phyloP scores from a whole-genome alignment of 2,329 filamentous ascomycete species.

The Pyrenochaeta sp. region DNA sequence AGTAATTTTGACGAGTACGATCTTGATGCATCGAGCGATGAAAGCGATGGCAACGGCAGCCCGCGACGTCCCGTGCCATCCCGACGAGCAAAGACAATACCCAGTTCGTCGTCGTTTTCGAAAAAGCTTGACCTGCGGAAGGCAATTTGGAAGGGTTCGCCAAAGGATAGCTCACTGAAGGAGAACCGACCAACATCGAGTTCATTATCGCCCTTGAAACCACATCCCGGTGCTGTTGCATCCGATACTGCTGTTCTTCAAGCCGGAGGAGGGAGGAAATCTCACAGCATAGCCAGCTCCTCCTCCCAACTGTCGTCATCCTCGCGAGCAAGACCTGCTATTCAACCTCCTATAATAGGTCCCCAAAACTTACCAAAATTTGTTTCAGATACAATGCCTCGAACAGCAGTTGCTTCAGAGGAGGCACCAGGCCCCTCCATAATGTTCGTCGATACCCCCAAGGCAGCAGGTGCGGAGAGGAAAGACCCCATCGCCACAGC shows the following conservation, averaged over 20 bases:
- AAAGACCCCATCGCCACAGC: slow-evolving; percentile 32
- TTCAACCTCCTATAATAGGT: slow-evolving; percentile 58
- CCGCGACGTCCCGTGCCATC: slow-evolving; percentile 22
- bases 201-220: slow-evolving; percentile 33
- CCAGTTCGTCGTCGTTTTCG: slow-evolving; percentile 36
- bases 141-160: slow-evolving; percentile 33
- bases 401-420: slow-evolving; percentile 69
- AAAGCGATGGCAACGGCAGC: slow-evolving; percentile 22
- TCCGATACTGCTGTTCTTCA: slow-evolving; percentile 40
- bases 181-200: slow-evolving; percentile 26
- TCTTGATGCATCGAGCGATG: slow-evolving; percentile 43
- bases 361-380: slow-evolving; percentile 70
- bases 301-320: slow-evolving; percentile 30
- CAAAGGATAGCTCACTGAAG: slow-evolving; percentile 15
- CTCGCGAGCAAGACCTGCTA: slow-evolving; percentile 34
- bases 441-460: slow-evolving; percentile 70
- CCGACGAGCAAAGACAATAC: slow-evolving; percentile 31
- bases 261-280: slow-evolving; percentile 8
- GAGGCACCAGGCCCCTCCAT: slow-evolving; percentile 75
- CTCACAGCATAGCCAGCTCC: slow-evolving; percentile 25
- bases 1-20: slow-evolving; percentile 47
- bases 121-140: slow-evolving; percentile 39
- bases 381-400: slow-evolving; percentile 75
- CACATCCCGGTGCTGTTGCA: slow-evolving; percentile 32
- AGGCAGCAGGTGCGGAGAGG: slow-evolving; percentile 23